phyloP scores from a whole-genome alignment of 148 eudicot genomes.

The Polygonum aviculare region DNA sequence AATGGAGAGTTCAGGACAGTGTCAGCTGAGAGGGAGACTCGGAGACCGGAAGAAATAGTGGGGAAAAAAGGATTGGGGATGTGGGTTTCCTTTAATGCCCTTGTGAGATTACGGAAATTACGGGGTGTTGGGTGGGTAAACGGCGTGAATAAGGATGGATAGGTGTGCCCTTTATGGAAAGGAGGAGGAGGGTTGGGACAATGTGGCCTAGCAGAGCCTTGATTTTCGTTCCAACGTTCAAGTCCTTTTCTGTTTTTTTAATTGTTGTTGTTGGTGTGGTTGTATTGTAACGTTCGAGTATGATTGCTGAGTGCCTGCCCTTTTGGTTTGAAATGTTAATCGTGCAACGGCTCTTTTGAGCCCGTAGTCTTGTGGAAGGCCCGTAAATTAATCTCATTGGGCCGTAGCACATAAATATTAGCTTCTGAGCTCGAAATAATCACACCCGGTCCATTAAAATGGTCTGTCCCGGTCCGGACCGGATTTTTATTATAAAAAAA shows the following conservation, averaged over 20 bases:
- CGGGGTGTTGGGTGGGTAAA: neutral
- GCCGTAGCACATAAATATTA: too few relatives aligned
- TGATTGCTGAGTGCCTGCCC: neutral
- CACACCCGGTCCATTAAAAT: too few relatives aligned
- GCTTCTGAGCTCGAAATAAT: too few relatives aligned
- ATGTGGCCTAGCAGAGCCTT: neutral
- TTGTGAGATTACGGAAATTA: neutral
- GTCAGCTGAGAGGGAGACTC: neutral
- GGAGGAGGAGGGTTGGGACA: neutral
- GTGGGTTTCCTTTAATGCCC: neutral
- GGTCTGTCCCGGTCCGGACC: too few relatives aligned
- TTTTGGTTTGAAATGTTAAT: too few relatives aligned
- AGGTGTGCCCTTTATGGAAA: constrained; percentile 2
- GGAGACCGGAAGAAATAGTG: neutral
- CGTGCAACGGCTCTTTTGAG: too few relatives aligned
- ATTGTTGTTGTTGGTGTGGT: neutral
- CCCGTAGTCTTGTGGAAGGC: too few relatives aligned
- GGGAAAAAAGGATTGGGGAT: neutral
- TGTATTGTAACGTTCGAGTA: neutral
- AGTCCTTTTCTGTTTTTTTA: neutral
- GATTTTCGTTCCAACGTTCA: constrained; percentile 12
- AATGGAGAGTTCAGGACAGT: neutral
- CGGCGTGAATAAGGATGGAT: neutral
- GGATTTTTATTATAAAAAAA: too few relatives aligned
- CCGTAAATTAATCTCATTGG: too few relatives aligned